Base-by-base conservation (phyloP, 371 early-diverging fungal species). In the Dichotomocladium elegans region DNA sequence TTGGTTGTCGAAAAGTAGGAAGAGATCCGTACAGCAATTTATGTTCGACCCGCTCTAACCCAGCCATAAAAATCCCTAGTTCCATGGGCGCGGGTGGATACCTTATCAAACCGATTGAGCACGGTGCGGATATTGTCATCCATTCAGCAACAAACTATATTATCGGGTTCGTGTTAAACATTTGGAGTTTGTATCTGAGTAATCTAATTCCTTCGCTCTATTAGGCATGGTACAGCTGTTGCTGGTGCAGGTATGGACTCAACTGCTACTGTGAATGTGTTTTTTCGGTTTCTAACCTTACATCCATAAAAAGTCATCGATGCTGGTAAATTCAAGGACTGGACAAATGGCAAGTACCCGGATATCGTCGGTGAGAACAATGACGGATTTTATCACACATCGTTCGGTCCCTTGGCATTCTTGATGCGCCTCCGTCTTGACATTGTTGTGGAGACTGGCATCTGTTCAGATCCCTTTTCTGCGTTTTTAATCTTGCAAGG, bases 61-160 rank as follows among this genome's bases (percentile, higher is more conserved):
- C 9, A 35, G n/a, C 2, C 9, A 35, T 5, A 4, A 9, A 82
- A 75, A 6, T 37, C 37, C 21, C n/a, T 37, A 94, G 94, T 77
- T 93, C 95, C 0, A 92, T 93, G 60, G 95, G 94, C 56, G 87
- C 89, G 51, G 94, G 89, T 44, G 94, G 93, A 12, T 93, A 88
- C 68, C 72, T 93, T 40, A 72, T 77, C 33, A 81, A 75, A 12
- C 95, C 95, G 14, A 85, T 94, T 58, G 86, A 89, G 15, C 85
- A 91, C 64, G 94, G 93, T 51, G 95, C 95, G 14, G 93, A 94
- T 72, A 92, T 94, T 62, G 85, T 94, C 43, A 85, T 90, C 12
- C 88, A 87, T 43, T 90, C 91, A 27, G 89, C 94, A 7, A 94
- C 94, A 25, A 93, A 93, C 70, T 94, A 94, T 93, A 87, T 90